Evolutionary conservation across 768 basidiomycete species (phyloP).

Genomic region (Gloeopeniophorella convolvens): DNA sequence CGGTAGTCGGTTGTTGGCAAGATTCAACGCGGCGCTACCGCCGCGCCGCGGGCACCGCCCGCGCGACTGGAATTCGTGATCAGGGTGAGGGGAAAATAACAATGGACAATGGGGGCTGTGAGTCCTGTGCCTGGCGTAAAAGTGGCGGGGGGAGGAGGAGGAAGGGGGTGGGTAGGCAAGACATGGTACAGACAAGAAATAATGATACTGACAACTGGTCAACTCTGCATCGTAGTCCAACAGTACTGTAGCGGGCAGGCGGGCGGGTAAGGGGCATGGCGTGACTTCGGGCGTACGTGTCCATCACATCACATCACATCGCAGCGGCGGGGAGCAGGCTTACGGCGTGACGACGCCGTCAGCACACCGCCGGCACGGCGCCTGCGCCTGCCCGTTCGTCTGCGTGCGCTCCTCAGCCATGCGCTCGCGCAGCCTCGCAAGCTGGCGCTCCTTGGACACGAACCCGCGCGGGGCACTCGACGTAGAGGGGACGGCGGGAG

Average conservation of each 20-base stretch:
- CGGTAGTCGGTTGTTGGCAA: too few species aligned
- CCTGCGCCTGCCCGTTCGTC: background rate
- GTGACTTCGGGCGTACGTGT: too few species aligned
- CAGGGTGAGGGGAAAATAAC: background rate
- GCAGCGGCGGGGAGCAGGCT: too few species aligned
- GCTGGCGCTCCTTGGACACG: constrained; percentile 59
- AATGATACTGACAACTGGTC: constrained; percentile 14
- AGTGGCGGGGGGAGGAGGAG: background rate
- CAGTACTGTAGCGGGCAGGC: background rate
- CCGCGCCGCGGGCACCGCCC: too few species aligned
- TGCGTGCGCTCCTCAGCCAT: constrained; percentile 35
- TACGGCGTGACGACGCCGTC: constrained; percentile 15
- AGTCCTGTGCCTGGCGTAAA: too few species aligned
- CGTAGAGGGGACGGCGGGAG: too few species aligned
- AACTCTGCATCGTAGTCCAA: background rate
- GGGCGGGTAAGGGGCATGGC: background rate
- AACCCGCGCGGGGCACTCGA: too few species aligned
- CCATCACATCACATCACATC: background rate
- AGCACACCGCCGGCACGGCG: constrained; percentile 7
- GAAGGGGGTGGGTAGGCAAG: background rate
- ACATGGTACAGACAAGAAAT: constrained; percentile 8
- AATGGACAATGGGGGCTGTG: too few species aligned
- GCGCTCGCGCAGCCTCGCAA: constrained; percentile 53
- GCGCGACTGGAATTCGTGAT: too few species aligned
- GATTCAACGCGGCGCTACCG: too few species aligned